Conservation (phyloP, 352 stramenopile species). For the Phytopythium boreale region DNA sequence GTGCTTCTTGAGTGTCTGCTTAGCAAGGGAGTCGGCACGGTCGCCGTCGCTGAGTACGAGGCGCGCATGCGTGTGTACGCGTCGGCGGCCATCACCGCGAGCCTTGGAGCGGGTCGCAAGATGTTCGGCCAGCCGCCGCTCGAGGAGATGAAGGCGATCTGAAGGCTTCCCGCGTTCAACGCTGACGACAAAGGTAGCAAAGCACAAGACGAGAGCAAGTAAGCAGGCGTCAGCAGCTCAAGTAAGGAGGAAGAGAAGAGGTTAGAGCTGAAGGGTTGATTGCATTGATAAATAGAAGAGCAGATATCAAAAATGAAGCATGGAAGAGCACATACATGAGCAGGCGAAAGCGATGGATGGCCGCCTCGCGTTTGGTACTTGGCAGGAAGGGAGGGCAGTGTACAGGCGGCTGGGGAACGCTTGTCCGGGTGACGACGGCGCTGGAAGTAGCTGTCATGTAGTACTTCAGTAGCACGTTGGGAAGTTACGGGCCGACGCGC, state of each 20-base stretch:
- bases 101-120: constrained; percentile 32
- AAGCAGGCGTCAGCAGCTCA: background rate
- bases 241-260: background rate
- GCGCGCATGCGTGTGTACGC: constrained; percentile 43
- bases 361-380: constrained; percentile 1
- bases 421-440: background rate
- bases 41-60: constrained; percentile 53
- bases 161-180: background rate
- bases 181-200: background rate
- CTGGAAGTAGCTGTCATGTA: background rate
- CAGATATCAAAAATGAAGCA: too few relatives aligned
- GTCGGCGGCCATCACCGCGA: constrained; percentile 30
- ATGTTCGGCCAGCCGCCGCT: constrained; percentile 47
- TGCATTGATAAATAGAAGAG: constrained; percentile 4
- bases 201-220: background rate
- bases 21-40: constrained; percentile 33
- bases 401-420: background rate
- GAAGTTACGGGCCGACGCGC: too few relatives aligned
- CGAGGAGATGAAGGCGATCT: constrained; percentile 31
- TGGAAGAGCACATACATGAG: background rate
- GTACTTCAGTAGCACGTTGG: background rate
- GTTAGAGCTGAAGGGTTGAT: background rate
- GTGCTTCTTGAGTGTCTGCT: constrained; percentile 43
- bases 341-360: background rate
- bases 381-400: background rate